Evolutionary conservation across 2,329 filamentous ascomycete species (phyloP).

Genomic region (Sporothrix globosa): DNA sequence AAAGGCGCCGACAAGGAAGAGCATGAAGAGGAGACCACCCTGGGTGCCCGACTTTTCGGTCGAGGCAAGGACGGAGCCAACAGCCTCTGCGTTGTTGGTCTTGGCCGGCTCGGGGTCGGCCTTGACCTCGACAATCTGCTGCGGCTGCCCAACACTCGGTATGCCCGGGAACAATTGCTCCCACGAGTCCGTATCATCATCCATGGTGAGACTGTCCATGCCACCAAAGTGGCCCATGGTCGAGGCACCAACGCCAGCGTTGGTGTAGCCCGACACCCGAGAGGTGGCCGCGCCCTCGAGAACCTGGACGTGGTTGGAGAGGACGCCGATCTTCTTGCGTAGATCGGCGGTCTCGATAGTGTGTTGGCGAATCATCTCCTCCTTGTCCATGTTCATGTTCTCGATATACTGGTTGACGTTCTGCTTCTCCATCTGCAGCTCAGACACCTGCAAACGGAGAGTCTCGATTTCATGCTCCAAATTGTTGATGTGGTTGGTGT

Average conservation of each 20-base stretch:
- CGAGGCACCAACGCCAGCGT: slow-evolving; percentile 20
- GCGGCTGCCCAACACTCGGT: slow-evolving; percentile 55
- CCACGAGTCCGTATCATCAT: slow-evolving; percentile 65
- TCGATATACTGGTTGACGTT: slow-evolving; percentile 76
- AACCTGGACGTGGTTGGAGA: slow-evolving; percentile 71
- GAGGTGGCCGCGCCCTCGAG: slow-evolving; percentile 65
- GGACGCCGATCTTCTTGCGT: slow-evolving; percentile 86
- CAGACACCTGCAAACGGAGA: slow-evolving; percentile 69
- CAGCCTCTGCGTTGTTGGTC: slow-evolving; percentile 56
- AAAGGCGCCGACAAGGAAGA: slow-evolving; percentile 94
- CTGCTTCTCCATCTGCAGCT: slow-evolving; percentile 73
- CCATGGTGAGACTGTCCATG: slow-evolving; percentile 83
- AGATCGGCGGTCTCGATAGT: slow-evolving; percentile 89
- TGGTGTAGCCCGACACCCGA: slow-evolving; percentile 54
- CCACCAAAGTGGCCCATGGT: slow-evolving; percentile 67
- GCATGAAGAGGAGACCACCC: slow-evolving; percentile 86
- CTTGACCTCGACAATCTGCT: slow-evolving; percentile 56
- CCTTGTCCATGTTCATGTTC: slow-evolving; percentile 79
- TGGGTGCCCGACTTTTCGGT: slow-evolving; percentile 72
- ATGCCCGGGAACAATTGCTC: slow-evolving; percentile 79
- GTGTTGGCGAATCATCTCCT: slow-evolving; percentile 85
- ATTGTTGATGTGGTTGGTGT: slow-evolving; percentile 71
- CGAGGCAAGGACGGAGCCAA: slow-evolving; percentile 49
- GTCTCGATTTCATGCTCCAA: slow-evolving; percentile 77
- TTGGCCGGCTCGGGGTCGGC: slow-evolving; percentile 48